Conservation (phyloP, 2,329 filamentous ascomycete species). For the Bipolaris gigantea region DNA sequence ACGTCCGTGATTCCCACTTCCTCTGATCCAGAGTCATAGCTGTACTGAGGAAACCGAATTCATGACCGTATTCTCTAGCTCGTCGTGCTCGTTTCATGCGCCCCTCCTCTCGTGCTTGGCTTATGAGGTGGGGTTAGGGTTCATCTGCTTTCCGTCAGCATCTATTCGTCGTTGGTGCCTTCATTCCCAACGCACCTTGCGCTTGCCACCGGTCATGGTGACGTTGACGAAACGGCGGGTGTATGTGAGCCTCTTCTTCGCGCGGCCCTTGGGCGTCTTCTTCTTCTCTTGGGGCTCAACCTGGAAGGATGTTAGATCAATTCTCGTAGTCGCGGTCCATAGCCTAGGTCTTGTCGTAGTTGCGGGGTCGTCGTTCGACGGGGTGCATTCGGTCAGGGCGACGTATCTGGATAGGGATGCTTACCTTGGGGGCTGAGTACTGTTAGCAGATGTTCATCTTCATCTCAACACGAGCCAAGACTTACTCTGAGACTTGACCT, state of each 20-base stretch:
- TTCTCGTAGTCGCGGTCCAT: neutral
- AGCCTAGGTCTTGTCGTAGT: neutral
- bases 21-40: slow-evolving; percentile 48
- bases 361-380: neutral
- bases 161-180: neutral
- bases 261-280: slow-evolving; percentile 95
- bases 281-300: slow-evolving; percentile 92
- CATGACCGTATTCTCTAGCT: slow-evolving; percentile 41
- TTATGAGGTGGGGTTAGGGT: slow-evolving; percentile 79
- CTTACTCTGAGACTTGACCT: slow-evolving; percentile 74
- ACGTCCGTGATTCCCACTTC: slow-evolving; percentile 37
- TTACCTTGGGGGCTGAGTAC: slow-evolving; percentile 31
- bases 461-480: slow-evolving; percentile 3
- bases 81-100: slow-evolving; percentile 36
- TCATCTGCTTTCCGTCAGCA: slow-evolving; percentile 62
- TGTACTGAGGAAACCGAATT: slow-evolving; percentile 42
- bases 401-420: slow-evolving; percentile 7
- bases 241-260: slow-evolving; percentile 95
- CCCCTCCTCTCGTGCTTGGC: slow-evolving; percentile 26
- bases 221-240: slow-evolving; percentile 98
- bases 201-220: slow-evolving; percentile 95
- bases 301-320: slow-evolving; percentile 51
- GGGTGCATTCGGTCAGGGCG: slow-evolving; percentile 1
- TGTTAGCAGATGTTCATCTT: slow-evolving; percentile 21
- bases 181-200: slow-evolving; percentile 69